A percentile compares a stretch with the other conserved stretches of the same genome.
Conservation (phyloP, 2,329 filamentous ascomycete species). For the Zymoseptoria tritici region DNA sequence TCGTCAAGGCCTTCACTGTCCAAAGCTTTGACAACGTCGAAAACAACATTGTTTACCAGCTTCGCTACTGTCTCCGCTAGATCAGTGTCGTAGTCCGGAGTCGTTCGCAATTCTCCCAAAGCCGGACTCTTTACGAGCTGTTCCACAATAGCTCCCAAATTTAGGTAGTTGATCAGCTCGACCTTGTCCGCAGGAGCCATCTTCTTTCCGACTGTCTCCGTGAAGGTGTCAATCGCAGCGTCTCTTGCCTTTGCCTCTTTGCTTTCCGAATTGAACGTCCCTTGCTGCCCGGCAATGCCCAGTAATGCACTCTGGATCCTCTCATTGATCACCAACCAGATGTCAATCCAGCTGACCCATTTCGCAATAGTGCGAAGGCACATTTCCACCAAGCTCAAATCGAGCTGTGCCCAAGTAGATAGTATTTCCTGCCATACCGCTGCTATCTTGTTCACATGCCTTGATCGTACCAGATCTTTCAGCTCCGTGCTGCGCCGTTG, state of each 20-base stretch:
- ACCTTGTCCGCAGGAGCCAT: slow-evolving; percentile 94
- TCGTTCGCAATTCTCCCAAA: slow-evolving; percentile 69
- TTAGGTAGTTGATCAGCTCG: slow-evolving; percentile 85
- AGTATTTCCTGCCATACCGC: slow-evolving; percentile 88
- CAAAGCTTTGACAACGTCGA: slow-evolving; percentile 79
- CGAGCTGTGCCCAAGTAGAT: slow-evolving; percentile 60
- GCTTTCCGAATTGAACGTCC: slow-evolving; percentile 51
- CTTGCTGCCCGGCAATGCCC: slow-evolving; percentile 71
- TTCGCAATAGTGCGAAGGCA: slow-evolving; percentile 86
- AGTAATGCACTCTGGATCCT: slow-evolving; percentile 78
- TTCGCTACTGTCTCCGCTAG: slow-evolving; percentile 92
- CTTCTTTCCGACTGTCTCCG: slow-evolving; percentile 94
- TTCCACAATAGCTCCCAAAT: slow-evolving; percentile 73
- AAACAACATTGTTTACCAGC: slow-evolving; percentile 81
- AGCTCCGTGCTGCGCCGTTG: slow-evolving; percentile 79
- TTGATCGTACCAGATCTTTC: slow-evolving; percentile 80
- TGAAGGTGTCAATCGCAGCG: slow-evolving; percentile 88
- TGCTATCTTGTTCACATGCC: slow-evolving; percentile 83
- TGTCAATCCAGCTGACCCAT: slow-evolving; percentile 99
- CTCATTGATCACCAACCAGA: slow-evolving; percentile 84
- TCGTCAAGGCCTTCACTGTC: slow-evolving; percentile 60
- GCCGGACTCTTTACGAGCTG: slow-evolving; percentile 80
- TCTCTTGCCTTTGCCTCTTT: slow-evolving; percentile 69
- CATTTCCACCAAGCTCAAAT: slow-evolving; percentile 72
- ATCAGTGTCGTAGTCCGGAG: slow-evolving; percentile 86